phyloP scores from a whole-genome alignment of 2,329 filamentous ascomycete genomes.

The Sporothrix pseudoabietina region DNA sequence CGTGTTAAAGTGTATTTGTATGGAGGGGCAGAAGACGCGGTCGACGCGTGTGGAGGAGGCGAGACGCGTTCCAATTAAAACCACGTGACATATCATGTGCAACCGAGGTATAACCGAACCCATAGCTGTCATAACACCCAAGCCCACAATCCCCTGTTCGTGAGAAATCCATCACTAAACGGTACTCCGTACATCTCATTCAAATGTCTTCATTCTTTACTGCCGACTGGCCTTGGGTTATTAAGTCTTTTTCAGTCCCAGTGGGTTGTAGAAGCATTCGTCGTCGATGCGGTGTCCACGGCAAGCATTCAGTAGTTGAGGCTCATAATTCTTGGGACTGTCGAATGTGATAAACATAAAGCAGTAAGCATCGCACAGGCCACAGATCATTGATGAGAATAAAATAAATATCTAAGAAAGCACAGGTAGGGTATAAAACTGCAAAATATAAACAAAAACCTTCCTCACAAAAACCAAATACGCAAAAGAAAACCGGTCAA shows the following conservation, averaged over 20 bases:
- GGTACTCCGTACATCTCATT: too few relatives aligned
- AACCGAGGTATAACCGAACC: neutral
- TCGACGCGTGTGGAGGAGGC: neutral
- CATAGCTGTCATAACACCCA: too few relatives aligned
- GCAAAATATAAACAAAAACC: neutral
- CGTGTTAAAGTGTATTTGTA: neutral
- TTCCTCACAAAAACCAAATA: neutral
- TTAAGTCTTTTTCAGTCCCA: neutral
- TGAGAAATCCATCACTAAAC: too few relatives aligned
- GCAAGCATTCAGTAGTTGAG: neutral
- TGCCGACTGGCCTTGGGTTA: too few relatives aligned
- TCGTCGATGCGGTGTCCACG: neutral
- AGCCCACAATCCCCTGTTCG: too few relatives aligned
- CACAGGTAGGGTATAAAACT: neutral
- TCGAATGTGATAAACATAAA: neutral
- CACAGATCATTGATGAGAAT: neutral
- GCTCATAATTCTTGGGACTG: neutral
- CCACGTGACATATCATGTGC: neutral
- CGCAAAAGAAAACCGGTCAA: neutral
- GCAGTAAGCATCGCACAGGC: neutral
- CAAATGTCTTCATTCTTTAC: too few relatives aligned
- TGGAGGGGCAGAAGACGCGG: slow-evolving; percentile 16
- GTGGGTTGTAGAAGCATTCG: neutral
- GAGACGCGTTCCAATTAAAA: slow-evolving; percentile 21
- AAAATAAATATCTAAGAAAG: neutral